phyloP scores from a whole-genome alignment of 768 basidiomycete species.

The Mycena maculata region DNA sequence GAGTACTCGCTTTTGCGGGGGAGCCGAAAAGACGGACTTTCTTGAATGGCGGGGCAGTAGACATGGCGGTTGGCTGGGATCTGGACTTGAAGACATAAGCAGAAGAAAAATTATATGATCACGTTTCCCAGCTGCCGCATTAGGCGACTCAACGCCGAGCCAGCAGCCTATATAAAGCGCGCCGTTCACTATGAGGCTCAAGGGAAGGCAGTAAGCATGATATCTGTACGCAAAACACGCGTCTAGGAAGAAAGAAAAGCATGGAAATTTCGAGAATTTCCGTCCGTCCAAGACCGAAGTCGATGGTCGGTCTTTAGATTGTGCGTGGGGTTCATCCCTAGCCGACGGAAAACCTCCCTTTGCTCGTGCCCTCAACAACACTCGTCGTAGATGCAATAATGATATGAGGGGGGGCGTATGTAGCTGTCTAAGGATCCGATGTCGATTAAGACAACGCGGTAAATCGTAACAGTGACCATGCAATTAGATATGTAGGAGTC shows the following conservation, averaged over 20 bases:
- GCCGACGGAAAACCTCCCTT: too few species aligned
- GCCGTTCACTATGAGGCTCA: too few species aligned
- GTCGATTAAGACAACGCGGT: too few species aligned
- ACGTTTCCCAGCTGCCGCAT: conserved; percentile 3
- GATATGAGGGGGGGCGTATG: conserved; percentile 33
- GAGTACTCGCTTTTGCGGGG: conserved; percentile 17
- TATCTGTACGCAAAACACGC: too few species aligned
- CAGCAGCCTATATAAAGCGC: too few species aligned
- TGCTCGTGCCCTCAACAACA: too few species aligned
- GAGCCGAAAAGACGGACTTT: conserved; percentile 26
- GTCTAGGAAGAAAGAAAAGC: background rate
- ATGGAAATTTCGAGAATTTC: too few species aligned
- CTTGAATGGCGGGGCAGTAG: conserved; percentile 12
- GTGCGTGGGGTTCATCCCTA: too few species aligned
- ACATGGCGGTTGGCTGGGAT: conserved; percentile 6
- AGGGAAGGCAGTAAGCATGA: too few species aligned
- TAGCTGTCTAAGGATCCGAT: conserved; percentile 23
- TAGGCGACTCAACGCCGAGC: conserved; percentile 25
- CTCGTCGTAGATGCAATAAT: conserved; percentile 32
- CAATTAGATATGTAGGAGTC: conserved; percentile 24
- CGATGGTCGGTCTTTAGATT: too few species aligned
- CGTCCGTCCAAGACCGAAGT: too few species aligned
- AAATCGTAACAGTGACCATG: background rate
- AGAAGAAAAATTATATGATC: conserved; percentile 6
- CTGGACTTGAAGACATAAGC: conserved; percentile 1